These are phyloP conservation scores for Eucalyptus fibrosa DNA, from an alignment of 345 rosid genomes.

Conservation along the genomic window DNA sequence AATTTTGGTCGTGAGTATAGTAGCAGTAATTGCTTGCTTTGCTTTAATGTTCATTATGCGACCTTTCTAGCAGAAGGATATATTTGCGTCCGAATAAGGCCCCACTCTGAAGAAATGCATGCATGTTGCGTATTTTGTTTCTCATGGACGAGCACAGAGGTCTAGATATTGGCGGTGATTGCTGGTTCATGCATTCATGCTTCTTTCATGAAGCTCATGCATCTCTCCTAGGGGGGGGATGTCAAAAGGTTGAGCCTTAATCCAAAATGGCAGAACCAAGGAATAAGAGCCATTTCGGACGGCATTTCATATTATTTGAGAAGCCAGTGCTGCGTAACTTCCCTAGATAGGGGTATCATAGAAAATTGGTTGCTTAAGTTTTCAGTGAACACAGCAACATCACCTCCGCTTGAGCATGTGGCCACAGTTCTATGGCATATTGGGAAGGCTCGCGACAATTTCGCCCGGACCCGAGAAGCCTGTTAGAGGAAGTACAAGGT, in stretches of 20 bases:
- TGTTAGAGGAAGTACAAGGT: background rate
- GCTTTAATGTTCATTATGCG: too few species aligned
- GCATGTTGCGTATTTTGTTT: rapidly evolving
- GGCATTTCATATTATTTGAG: background rate
- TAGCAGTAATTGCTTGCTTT: too few species aligned
- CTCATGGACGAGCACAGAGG: too few species aligned
- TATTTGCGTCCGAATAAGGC: too few species aligned
- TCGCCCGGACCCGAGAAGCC: background rate
- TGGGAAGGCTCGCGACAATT: background rate
- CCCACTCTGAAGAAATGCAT: too few species aligned
- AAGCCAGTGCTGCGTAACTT: background rate
- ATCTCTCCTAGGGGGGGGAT: background rate
- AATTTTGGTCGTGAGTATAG: too few species aligned
- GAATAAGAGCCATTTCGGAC: background rate
- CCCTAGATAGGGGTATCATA: background rate
- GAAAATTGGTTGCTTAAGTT: too few species aligned
- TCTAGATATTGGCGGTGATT: background rate
- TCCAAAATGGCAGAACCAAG: background rate
- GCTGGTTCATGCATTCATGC: background rate
- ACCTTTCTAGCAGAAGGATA: too few species aligned
- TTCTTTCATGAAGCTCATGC: background rate
- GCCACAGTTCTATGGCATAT: background rate
- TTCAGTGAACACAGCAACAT: background rate
- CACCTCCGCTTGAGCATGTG: background rate
- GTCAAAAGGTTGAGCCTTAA: background rate